Evolutionary conservation across 306 rosid species (phyloP).

Genomic region (Begonia masoniana): DNA sequence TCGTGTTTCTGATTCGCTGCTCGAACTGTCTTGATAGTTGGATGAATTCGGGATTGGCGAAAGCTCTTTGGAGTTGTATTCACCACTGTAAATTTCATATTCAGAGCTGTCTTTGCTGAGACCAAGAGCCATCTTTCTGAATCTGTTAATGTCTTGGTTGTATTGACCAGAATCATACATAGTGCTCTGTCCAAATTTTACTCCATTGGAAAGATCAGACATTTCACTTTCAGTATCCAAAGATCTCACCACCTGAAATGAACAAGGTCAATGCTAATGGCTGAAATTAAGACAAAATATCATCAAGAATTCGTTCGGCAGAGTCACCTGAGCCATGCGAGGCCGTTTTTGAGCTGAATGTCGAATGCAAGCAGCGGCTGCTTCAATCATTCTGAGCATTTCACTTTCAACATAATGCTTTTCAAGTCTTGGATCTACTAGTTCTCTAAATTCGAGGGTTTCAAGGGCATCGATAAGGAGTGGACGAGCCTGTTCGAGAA

Average conservation of each 20-base stretch:
- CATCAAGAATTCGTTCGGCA: background rate
- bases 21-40: slow-evolving; percentile 16
- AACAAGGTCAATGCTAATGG: no score
- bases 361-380: slow-evolving; percentile 93
- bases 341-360: slow-evolving; percentile 88
- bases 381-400: slow-evolving; percentile 76
- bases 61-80: slow-evolving; percentile 27
- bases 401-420: slow-evolving; percentile 44
- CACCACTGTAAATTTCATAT: slow-evolving; percentile 27
- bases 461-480: slow-evolving; percentile 51
- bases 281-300: no score
- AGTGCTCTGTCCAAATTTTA: slow-evolving; percentile 76
- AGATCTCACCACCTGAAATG: slow-evolving; percentile 62
- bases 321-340: slow-evolving; percentile 77
- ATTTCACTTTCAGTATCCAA: slow-evolving; percentile 51
- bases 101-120: slow-evolving; percentile 28
- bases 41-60: slow-evolving; percentile 19
- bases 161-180: slow-evolving; percentile 60
- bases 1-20: slow-evolving; percentile 35
- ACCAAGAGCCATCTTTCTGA: slow-evolving; percentile 47
- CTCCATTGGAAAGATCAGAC: slow-evolving; percentile 73
- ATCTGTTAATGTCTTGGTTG: slow-evolving; percentile 41
- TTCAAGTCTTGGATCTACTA: slow-evolving; percentile 64
- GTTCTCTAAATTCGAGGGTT: slow-evolving; percentile 37
- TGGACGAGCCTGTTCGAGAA: slow-evolving; percentile 65